Conservation (phyloP, 345 rosid genomes). For the Punica granatum region DNA sequence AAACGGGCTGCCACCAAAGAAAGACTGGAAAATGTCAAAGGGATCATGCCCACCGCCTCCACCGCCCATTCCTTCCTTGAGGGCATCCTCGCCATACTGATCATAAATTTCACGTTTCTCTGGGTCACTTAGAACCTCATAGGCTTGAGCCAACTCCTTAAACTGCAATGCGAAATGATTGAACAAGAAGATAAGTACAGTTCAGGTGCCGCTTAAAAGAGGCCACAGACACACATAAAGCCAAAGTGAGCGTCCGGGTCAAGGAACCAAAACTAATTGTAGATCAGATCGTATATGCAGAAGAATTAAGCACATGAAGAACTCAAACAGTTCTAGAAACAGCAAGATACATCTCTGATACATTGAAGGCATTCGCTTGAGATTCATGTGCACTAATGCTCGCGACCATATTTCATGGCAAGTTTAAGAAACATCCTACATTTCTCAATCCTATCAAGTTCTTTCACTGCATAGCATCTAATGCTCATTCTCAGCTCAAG, state of each 20-base stretch:
- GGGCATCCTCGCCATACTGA: conserved; percentile 79
- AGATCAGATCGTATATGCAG: background rate
- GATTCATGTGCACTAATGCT: background rate
- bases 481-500: background rate
- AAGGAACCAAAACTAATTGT: background rate
- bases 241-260: background rate
- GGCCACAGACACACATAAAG: background rate
- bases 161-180: conserved; percentile 29
- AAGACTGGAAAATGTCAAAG: conserved; percentile 66
- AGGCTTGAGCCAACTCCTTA: conserved; percentile 76
- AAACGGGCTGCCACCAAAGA: conserved; percentile 71
- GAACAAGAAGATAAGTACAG: background rate
- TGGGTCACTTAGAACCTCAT: conserved; percentile 70
- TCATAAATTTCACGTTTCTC: conserved; percentile 79
- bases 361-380: background rate
- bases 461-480: background rate
- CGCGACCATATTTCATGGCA: too few relatives aligned
- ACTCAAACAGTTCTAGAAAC: background rate
- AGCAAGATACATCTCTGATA: background rate
- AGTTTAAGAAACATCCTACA: background rate
- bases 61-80: conserved; percentile 87
- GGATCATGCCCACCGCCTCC: conserved; percentile 66
- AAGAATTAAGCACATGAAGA: background rate
- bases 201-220: background rate
- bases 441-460: background rate